These are phyloP conservation scores for Thecaphora frezii DNA, from an alignment of 1,284 basidiomycete species.

Conservation along the genomic window DNA sequence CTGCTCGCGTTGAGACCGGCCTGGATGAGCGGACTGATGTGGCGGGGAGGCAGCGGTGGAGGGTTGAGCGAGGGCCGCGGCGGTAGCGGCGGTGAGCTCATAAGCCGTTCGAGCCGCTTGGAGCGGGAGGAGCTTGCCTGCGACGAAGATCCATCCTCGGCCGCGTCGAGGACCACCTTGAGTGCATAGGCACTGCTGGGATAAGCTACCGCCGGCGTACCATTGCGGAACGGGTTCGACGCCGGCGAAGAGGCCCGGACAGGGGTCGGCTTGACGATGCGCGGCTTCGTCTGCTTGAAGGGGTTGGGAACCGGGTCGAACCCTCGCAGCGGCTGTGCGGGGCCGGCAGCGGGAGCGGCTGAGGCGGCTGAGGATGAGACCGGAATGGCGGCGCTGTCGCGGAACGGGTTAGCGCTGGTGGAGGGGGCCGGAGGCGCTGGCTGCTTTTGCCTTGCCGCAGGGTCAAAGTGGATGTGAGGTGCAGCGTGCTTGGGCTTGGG, in stretches of 20 bases:
- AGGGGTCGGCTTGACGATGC: conserved; percentile 51
- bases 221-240: conserved; percentile 38
- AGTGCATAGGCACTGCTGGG: neutral
- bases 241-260: conserved; percentile 45
- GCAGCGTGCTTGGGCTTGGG: conserved; percentile 33
- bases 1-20: conserved; percentile 53
- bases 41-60: conserved; percentile 50
- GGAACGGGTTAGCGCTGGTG: conserved; percentile 32
- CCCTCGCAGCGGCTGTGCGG: conserved; percentile 27
- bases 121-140: conserved; percentile 31
- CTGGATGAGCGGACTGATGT: conserved; percentile 56
- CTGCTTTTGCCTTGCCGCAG: conserved; percentile 2
- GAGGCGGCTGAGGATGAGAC: conserved; percentile 1
- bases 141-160: conserved; percentile 26
- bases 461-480: conserved; percentile 10
- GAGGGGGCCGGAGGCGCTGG: conserved; percentile 21
- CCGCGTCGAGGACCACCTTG: neutral
- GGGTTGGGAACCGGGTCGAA: conserved; percentile 52
- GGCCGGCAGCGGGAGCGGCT: conserved; percentile 12
- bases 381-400: conserved; percentile 14
- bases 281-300: conserved; percentile 52
- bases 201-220: conserved; percentile 32
- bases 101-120: conserved; percentile 23
- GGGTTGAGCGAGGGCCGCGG: conserved; percentile 34
- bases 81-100: conserved; percentile 34